Evolutionary conservation across 164 flowering plant genomes (phyloP), one percentile per base, ranked within the genome.

Genomic region (Aristolochia fimbriata): DNA sequence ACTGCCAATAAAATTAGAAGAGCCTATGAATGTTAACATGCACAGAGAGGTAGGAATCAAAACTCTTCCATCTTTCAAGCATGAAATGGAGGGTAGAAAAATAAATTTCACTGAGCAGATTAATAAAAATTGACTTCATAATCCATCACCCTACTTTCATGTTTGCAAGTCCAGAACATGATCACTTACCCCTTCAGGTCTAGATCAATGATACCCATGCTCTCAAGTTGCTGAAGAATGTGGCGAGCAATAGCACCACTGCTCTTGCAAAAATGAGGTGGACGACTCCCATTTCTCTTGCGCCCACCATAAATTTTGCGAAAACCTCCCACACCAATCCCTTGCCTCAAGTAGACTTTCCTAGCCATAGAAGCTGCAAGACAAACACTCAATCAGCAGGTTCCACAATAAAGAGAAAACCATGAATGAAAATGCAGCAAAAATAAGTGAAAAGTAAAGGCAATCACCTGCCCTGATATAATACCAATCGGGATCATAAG

Each of bases 401-500:
- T 22, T 7, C 30, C 16, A 22, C 25, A 5, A 45, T 31, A 31
- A 17, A 19, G 3, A 47, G 41, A 41, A 63, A 33, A 0, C 5
- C 25, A 49, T 2, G 20, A 45, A 19, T 15, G 0, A 23, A 41
- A 1, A 6, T n/a, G n/a, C 4, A 2, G 19, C 13, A 2, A 16
- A 31, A 57, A 37, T 13, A 37, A 51, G 12, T 22, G 15, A 47
- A 47, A 6, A 27, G 25, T 6, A 5, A 47, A 22, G 15, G 4
- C 30, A 33, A 52, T 23, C 63, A 88, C 96, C 97, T 63, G 97
- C 92, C 68, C 97, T 80, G 59, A 88, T 67, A 37, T 75, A 88
- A 64, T 91, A 88, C 96, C 96, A 91, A 69, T 91, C 95, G 12
- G 88, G 82, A 58, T 88, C 98, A 72, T 88, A 82, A 0, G 96